Conservation (phyloP, 192 early-diverging fungal species). For the Piromyces finnis region DNA sequence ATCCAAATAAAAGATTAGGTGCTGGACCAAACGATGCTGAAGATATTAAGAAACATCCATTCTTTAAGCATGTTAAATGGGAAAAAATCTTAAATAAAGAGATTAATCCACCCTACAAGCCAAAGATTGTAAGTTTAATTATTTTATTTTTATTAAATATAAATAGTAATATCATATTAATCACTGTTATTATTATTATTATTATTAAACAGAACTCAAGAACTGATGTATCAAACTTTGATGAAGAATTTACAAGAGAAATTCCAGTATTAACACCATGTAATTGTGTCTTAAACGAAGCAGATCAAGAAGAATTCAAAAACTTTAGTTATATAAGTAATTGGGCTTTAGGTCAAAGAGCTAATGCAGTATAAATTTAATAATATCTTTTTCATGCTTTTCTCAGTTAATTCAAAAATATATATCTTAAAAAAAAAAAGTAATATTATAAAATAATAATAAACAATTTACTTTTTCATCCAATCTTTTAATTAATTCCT, state of each 20-base stretch:
- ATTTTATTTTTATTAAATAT: no score
- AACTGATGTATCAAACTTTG: conserved; percentile 90
- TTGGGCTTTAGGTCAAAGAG: neutral
- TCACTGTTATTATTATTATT: no score
- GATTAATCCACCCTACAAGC: conserved; percentile 78
- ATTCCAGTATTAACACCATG: conserved; percentile 82
- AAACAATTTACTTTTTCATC: no score
- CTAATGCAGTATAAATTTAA: no score
- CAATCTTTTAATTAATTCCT: no score
- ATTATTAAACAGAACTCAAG: neutral
- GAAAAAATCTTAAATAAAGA: conserved; percentile 80
- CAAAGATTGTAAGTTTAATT: conserved; percentile 58
- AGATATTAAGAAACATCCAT: conserved; percentile 86
- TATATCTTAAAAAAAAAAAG: no score
- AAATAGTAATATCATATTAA: no score
- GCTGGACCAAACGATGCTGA: conserved; percentile 65
- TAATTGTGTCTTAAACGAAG: conserved; percentile 53
- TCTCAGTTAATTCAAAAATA: no score
- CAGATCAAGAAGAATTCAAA: conserved; percentile 85
- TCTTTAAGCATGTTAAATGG: conserved; percentile 91
- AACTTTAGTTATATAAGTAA: conserved; percentile 71
- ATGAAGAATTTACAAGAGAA: conserved; percentile 94
- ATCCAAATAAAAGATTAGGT: conserved; percentile 73
- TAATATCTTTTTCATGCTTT: no score
- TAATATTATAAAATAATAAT: no score